Percentiles rank a stretch among this genome's conserved stretches.
Conservation (phyloP, 768 basidiomycete genomes). For the Porphyrellus cyaneotinctus region DNA sequence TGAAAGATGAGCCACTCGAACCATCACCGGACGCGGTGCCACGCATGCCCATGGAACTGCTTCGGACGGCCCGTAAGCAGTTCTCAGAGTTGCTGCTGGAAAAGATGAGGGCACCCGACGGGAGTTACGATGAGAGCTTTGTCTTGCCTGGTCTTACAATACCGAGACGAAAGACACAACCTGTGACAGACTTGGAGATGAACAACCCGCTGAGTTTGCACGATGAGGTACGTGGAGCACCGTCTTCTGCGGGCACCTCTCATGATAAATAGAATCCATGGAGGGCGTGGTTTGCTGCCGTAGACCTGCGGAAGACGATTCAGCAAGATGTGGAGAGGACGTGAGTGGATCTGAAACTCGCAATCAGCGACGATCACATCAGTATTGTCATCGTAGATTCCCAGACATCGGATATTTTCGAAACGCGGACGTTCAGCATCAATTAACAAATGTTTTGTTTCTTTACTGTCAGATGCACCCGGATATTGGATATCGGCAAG, state of each 20-base stretch:
- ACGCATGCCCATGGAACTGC: conserved; percentile 35
- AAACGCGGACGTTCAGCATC: conserved; percentile 63
- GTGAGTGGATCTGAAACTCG: conserved; percentile 43
- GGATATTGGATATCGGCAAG: conserved; percentile 90
- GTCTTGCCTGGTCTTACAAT: conserved; percentile 47
- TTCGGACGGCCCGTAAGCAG: conserved; percentile 49
- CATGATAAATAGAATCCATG: conserved; percentile 72
- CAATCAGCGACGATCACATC: conserved; percentile 1
- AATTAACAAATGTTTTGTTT: conserved; percentile 85
- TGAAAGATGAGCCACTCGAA: conserved; percentile 61
- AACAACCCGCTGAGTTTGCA: conserved; percentile 84
- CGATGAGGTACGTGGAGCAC: conserved; percentile 48
- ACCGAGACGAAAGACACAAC: conserved; percentile 29
- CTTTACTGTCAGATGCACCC: conserved; percentile 76
- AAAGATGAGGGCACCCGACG: conserved; percentile 82
- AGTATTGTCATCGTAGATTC: conserved; percentile 53
- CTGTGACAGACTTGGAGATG: conserved; percentile 49
- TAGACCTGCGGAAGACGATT: conserved; percentile 87
- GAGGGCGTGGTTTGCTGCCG: conserved; percentile 88
- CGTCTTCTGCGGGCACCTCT: background rate
- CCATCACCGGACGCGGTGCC: conserved; percentile 38
- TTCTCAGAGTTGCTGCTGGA: conserved; percentile 60
- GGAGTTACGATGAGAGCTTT: conserved; percentile 71
- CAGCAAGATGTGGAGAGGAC: conserved; percentile 94
- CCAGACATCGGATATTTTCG: conserved; percentile 96